Conservation (phyloP, 208 protist genomes). For the Leishmania tarentolae region DNA sequence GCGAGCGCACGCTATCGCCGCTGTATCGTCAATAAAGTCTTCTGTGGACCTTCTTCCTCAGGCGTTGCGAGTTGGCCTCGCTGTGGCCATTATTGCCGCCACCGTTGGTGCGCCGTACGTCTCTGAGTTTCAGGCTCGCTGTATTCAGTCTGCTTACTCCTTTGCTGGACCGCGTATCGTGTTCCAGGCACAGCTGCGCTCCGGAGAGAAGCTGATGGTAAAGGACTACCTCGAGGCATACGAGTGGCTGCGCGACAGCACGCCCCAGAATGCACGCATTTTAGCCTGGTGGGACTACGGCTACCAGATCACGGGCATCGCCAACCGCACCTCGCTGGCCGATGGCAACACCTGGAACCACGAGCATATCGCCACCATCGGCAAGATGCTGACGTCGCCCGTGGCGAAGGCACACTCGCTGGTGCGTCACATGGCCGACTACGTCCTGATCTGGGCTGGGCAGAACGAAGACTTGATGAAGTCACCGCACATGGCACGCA, state of each 20-base stretch:
- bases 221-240: slow-evolving; percentile 98
- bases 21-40: background rate
- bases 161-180: background rate
- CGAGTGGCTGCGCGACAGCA: slow-evolving; percentile 96
- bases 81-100: background rate
- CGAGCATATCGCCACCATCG: slow-evolving; percentile 98
- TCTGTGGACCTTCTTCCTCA: background rate
- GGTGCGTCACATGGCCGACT: slow-evolving; percentile 95
- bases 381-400: slow-evolving; percentile 81
- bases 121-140: background rate
- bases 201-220: slow-evolving; percentile 56
- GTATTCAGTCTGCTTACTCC: no score
- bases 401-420: slow-evolving; percentile 93
- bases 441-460: slow-evolving; percentile 91
- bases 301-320: slow-evolving; percentile 98
- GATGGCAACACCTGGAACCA: slow-evolving; percentile 99
- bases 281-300: slow-evolving; percentile 99
- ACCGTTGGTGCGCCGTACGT: background rate
- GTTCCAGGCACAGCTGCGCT: background rate
- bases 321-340: slow-evolving; percentile 95
- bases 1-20: background rate
- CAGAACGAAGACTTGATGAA: slow-evolving; percentile 54
- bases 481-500: slow-evolving; percentile 63
- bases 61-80: background rate
- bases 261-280: slow-evolving; percentile 91